Conservation (phyloP, 495 filamentous ascomycete genomes). For the Elaphomyces granulatus region DNA sequence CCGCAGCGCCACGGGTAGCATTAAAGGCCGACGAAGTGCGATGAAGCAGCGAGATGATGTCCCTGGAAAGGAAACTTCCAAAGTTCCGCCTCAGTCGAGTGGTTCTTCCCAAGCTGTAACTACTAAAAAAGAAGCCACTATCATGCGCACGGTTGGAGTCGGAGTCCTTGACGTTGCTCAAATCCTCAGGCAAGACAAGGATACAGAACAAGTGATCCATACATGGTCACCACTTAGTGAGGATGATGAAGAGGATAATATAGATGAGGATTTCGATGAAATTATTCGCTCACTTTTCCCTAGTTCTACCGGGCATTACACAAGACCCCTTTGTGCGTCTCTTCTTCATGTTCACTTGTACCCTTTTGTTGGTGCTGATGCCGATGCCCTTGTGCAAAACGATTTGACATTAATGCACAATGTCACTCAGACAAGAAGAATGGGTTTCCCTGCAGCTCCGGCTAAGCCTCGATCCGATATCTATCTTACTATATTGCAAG, state of each 20-base stretch:
- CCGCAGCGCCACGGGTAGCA: conserved; percentile 25
- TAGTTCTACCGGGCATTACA: conserved; percentile 56
- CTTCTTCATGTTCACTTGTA: conserved; percentile 56
- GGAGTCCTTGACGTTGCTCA: conserved; percentile 69
- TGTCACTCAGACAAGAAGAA: conserved; percentile 64
- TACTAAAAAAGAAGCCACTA: conserved; percentile 28
- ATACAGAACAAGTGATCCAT: conserved; percentile 60
- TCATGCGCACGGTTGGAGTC: conserved; percentile 60
- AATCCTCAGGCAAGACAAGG: conserved; percentile 59
- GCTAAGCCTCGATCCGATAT: conserved; percentile 83
- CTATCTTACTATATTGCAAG: conserved; percentile 71
- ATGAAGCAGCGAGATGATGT: conserved; percentile 39
- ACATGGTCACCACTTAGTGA: conserved; percentile 60
- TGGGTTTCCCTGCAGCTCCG: conserved; percentile 91
- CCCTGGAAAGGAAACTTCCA: conserved; percentile 29
- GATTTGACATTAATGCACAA: conserved; percentile 82
- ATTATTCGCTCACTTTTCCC: conserved; percentile 60
- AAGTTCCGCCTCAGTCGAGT: conserved; percentile 33
- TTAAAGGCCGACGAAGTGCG: conserved; percentile 56
- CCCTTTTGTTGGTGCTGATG: conserved; percentile 59
- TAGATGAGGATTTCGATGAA: conserved; percentile 55
- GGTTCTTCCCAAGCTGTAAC: conserved; percentile 36
- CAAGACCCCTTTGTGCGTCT: conserved; percentile 53
- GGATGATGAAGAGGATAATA: conserved; percentile 37
- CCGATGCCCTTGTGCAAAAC: conserved; percentile 62